phyloP scores from a whole-genome alignment of 768 basidiomycete species.

The Leccinum truebloodii region DNA sequence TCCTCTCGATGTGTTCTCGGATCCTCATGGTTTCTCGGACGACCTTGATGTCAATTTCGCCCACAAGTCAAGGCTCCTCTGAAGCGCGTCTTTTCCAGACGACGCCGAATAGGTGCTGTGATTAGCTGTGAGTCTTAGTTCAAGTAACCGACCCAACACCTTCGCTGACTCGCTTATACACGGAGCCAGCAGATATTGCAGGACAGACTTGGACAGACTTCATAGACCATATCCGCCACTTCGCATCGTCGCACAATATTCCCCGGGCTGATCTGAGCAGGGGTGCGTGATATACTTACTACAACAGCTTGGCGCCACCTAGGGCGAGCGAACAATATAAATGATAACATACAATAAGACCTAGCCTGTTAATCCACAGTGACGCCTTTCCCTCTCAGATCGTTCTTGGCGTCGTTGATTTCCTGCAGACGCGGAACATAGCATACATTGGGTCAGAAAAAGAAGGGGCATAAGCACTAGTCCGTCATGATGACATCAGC shows the following conservation, averaged over 20 bases:
- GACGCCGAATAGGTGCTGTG: background rate
- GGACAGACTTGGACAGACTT: background rate
- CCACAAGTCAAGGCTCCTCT: background rate
- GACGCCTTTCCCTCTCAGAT: constrained; percentile 59
- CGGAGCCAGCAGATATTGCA: background rate
- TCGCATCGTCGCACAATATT: background rate
- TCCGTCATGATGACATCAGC: background rate
- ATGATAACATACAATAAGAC: background rate
- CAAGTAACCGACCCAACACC: background rate
- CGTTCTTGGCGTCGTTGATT: constrained; percentile 57
- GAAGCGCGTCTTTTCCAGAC: background rate
- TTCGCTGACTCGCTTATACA: background rate
- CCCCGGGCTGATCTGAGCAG: background rate
- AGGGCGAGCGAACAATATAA: background rate
- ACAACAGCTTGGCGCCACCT: background rate
- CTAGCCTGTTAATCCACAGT: constrained; percentile 48
- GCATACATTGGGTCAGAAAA: background rate
- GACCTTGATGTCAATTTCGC: background rate
- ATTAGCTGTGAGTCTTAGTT: background rate
- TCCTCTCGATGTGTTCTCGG: background rate
- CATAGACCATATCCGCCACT: background rate
- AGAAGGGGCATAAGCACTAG: background rate
- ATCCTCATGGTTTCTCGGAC: background rate
- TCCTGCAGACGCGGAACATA: constrained; percentile 43
- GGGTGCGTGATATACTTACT: background rate